Percentiles rank a stretch among this genome's conserved stretches.
Conservation (phyloP, 202 grass and related monocot species). For the Cymbopogon flexuosus region DNA sequence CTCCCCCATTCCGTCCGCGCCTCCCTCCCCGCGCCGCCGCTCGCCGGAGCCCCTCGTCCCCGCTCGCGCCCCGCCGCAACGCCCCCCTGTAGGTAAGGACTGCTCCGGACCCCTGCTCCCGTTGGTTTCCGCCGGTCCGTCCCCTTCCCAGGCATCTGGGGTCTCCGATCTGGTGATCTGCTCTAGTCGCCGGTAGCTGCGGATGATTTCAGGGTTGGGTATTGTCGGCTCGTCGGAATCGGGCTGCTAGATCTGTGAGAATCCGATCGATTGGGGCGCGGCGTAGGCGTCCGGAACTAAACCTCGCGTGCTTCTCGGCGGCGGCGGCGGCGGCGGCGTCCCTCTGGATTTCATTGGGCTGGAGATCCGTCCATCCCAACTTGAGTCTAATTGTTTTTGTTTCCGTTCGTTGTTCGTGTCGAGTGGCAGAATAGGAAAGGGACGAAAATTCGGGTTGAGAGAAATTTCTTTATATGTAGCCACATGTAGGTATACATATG, state of each 20-base stretch:
- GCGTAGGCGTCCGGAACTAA: not conserved
- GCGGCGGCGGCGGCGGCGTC: not conserved
- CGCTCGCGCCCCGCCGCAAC: not conserved
- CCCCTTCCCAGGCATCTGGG: not conserved
- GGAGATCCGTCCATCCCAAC: not conserved
- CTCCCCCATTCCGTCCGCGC: not conserved
- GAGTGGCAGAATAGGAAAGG: too few species aligned
- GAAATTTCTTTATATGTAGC: too few species aligned
- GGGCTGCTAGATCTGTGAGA: not conserved
- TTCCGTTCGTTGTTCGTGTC: not conserved
- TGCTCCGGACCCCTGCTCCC: too few species aligned
- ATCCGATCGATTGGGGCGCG: not conserved
- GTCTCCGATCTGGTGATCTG: constrained; percentile 14
- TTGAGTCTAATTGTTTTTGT: not conserved
- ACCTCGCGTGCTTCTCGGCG: not conserved
- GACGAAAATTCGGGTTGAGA: too few species aligned
- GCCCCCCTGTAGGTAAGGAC: constrained; percentile 18
- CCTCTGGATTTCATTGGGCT: not conserved
- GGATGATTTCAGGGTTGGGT: not conserved
- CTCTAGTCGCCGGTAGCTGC: constrained; percentile 3
- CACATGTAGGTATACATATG: too few species aligned
- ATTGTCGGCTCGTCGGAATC: not conserved
- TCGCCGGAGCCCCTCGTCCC: constrained; percentile 33
- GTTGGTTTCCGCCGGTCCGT: not conserved
- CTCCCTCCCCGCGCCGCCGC: constrained; percentile 26